These are phyloP conservation scores for Tolypocladium pustulatum DNA, from an alignment of 2,329 filamentous ascomycete species.

Conservation along the genomic window DNA sequence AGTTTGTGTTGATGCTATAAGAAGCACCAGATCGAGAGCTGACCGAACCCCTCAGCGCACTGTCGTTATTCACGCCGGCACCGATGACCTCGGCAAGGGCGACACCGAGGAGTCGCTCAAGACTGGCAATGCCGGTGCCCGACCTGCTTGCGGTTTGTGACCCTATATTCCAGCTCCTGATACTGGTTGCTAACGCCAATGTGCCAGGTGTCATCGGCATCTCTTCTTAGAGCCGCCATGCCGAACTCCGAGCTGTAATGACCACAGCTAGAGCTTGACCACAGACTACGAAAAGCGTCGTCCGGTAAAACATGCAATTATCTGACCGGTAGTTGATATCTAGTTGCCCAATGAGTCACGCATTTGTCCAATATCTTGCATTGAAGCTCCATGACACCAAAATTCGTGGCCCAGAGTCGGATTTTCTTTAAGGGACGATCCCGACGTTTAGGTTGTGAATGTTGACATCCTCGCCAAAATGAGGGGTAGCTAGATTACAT, in stretches of 20 bases:
- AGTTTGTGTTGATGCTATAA: slow-evolving; percentile 14
- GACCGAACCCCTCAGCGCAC: slow-evolving; percentile 55
- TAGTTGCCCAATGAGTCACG: not conserved
- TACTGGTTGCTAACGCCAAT: not conserved
- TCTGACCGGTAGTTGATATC: not conserved
- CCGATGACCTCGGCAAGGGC: slow-evolving; percentile 92
- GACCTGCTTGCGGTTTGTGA: slow-evolving; percentile 85
- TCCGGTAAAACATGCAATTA: not conserved
- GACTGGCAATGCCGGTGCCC: slow-evolving; percentile 89
- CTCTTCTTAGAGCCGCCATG: slow-evolving; percentile 45
- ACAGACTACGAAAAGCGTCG: not conserved
- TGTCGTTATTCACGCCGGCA: slow-evolving; percentile 87
- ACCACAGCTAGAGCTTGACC: not conserved
- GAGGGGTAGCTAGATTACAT: not conserved
- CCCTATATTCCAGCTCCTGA: not conserved
- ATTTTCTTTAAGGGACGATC: not conserved
- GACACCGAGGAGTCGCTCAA: slow-evolving; percentile 92
- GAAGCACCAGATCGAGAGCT: not conserved
- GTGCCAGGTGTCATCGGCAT: slow-evolving; percentile 77
- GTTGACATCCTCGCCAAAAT: not conserved
- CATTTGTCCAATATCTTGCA: not conserved
- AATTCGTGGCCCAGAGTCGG: not conserved
- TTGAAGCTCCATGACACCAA: not conserved
- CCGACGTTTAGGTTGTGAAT: not conserved
- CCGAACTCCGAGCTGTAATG: not conserved